Evolutionary conservation across 345 rosid species (phyloP).

Genomic region (Laguncularia racemosa): DNA sequence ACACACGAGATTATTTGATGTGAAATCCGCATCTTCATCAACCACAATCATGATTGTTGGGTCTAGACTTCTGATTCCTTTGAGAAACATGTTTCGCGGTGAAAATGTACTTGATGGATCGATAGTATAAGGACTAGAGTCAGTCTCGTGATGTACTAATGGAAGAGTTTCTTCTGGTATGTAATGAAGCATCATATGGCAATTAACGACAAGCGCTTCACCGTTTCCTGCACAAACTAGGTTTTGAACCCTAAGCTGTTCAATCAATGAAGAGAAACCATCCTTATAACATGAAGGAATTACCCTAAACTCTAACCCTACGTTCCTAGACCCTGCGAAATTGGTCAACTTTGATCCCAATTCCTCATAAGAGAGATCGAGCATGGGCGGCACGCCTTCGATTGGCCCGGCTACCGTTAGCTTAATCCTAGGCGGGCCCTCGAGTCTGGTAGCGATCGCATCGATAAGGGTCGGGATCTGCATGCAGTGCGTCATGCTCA

Average conservation of each 20-base stretch:
- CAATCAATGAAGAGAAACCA: constrained; percentile 60
- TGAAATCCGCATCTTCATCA: constrained; percentile 84
- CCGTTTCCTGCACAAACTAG: constrained; percentile 27
- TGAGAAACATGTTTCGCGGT: constrained; percentile 41
- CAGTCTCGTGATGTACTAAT: constrained; percentile 4
- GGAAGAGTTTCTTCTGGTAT: constrained; percentile 58
- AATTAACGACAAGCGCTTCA: constrained; percentile 74
- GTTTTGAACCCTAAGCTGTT: constrained; percentile 53
- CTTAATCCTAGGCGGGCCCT: constrained; percentile 52
- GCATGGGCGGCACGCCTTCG: constrained; percentile 39
- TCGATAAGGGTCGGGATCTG: constrained; percentile 90
- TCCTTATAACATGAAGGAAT: constrained; percentile 49
- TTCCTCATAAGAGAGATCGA: constrained; percentile 58
- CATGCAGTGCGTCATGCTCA: constrained; percentile 89
- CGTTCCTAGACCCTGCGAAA: constrained; percentile 68
- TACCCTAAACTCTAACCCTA: constrained; percentile 51
- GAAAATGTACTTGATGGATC: constrained; percentile 28
- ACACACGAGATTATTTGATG: constrained; percentile 45
- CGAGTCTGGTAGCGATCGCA: constrained; percentile 52
- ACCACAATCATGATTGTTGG: constrained; percentile 61
- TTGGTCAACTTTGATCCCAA: constrained; percentile 57
- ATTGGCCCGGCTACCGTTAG: constrained; percentile 50
- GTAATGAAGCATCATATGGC: constrained; percentile 83
- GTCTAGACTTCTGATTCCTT: constrained; percentile 49
- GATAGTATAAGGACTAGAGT: constrained; percentile 11